phyloP scores from a whole-genome alignment of 1,284 basidiomycete species.

The Malassezia arunalokei region DNA sequence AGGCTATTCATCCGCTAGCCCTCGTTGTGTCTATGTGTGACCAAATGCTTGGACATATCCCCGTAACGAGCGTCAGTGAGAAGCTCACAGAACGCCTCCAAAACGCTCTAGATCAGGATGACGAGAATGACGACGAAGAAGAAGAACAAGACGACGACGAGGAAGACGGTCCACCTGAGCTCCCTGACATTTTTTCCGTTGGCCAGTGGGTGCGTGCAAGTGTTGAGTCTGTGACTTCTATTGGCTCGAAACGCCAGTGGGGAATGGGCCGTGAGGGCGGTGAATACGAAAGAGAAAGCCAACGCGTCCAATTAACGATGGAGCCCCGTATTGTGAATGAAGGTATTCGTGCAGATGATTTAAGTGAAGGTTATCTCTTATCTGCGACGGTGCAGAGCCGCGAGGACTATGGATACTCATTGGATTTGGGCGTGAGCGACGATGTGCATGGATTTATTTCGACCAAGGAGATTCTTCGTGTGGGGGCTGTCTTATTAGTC shows the following conservation, averaged over 20 bases:
- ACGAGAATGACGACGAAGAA: constrained; percentile 50
- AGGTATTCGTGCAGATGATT: constrained; percentile 65
- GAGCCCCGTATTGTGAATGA: constrained; percentile 73
- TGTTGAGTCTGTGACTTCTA: constrained; percentile 58
- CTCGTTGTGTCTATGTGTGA: constrained; percentile 86
- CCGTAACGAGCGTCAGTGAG: constrained; percentile 83
- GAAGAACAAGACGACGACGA: constrained; percentile 42
- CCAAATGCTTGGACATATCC: constrained; percentile 85
- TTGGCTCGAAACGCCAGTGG: constrained; percentile 55
- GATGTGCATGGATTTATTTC: constrained; percentile 40
- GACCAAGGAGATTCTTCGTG: constrained; percentile 28
- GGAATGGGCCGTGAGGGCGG: constrained; percentile 47
- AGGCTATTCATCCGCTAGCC: constrained; percentile 75
- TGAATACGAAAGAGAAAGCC: constrained; percentile 37
- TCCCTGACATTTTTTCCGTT: constrained; percentile 59
- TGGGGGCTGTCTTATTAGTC: constrained; percentile 43
- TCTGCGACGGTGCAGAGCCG: constrained; percentile 54
- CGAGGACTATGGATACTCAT: constrained; percentile 87
- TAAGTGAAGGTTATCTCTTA: constrained; percentile 49
- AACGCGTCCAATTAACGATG: constrained; percentile 68
- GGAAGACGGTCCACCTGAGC: constrained; percentile 26
- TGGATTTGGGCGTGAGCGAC: constrained; percentile 59
- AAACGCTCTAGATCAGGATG: constrained; percentile 46
- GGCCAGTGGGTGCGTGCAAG: constrained; percentile 77
- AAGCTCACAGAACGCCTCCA: constrained; percentile 61